Conservation (phyloP, 2,329 filamentous ascomycete species). For the Hypoxylon sp. region DNA sequence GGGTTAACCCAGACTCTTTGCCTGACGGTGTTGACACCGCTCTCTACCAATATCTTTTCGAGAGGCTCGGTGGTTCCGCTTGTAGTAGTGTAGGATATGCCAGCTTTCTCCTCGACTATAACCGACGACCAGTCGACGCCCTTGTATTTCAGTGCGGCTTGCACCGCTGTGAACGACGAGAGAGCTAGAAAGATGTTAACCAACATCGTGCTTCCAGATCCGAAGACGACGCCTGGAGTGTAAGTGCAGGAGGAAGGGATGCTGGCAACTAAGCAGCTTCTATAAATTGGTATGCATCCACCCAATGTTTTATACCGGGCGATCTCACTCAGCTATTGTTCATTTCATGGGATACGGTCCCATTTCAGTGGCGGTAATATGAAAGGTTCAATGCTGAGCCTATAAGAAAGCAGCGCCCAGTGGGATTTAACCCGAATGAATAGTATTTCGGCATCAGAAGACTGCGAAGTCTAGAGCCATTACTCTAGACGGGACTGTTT, state of each 20-base stretch:
- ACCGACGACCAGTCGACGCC: conserved; percentile 81
- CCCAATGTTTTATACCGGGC: neutral
- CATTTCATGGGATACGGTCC: neutral
- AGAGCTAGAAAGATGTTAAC: conserved; percentile 42
- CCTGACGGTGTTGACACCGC: conserved; percentile 78
- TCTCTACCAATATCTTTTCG: conserved; percentile 73
- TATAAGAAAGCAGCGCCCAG: conserved; percentile 12
- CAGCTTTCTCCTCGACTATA: conserved; percentile 72
- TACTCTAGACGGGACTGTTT: conserved; percentile 2
- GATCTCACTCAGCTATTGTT: neutral
- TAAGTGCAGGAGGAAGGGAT: neutral
- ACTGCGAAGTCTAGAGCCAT: conserved; percentile 11
- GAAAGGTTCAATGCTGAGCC: neutral
- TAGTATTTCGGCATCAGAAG: conserved; percentile 2
- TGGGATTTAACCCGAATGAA: conserved; percentile 23
- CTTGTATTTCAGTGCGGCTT: conserved; percentile 70
- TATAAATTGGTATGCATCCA: conserved; percentile 6
- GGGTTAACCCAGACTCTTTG: conserved; percentile 82
- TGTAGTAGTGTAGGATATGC: conserved; percentile 72
- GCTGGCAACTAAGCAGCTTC: neutral
- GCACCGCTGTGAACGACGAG: conserved; percentile 42
- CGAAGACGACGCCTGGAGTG: neutral
- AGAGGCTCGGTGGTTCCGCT: conserved; percentile 68
- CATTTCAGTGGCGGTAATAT: neutral
- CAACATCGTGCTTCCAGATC: conserved; percentile 42